These are phyloP conservation scores for Sequoiadendron giganteum DNA, from an alignment of 75 land plant species.

Conservation along the genomic window DNA sequence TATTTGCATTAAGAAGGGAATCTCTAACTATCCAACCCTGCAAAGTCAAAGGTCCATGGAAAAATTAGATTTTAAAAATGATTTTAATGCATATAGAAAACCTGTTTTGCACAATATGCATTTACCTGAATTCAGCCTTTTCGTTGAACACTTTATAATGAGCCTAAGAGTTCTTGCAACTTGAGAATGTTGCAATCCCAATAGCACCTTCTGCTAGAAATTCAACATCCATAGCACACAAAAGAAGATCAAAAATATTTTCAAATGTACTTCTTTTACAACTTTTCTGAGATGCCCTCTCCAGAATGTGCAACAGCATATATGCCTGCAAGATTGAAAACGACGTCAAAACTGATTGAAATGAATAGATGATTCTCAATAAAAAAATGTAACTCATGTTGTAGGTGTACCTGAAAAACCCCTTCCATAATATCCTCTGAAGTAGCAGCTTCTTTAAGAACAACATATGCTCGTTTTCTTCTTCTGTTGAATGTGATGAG, in stretches of 20 bases:
- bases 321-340: slow-evolving; percentile 20
- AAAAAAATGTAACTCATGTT: not conserved
- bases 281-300: slow-evolving; percentile 1
- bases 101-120: not conserved
- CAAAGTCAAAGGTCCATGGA: not conserved
- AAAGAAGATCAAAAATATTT: not conserved
- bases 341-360: not conserved
- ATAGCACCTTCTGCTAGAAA: not conserved
- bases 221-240: not conserved
- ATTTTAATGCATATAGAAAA: not conserved
- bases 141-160: slow-evolving; percentile 29
- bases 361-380: not conserved
- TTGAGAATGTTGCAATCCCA: slow-evolving; percentile 19
- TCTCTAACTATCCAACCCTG: slow-evolving; percentile 51
- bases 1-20: slow-evolving; percentile 17
- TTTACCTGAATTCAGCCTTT: slow-evolving; percentile 26
- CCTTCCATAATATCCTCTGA: slow-evolving; percentile 43
- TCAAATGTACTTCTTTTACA: not conserved
- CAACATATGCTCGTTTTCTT: slow-evolving; percentile 35
- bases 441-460: slow-evolving; percentile 37
- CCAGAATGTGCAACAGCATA: slow-evolving; percentile 25
- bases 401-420: slow-evolving; percentile 29
- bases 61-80: not conserved
- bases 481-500: slow-evolving; percentile 32
- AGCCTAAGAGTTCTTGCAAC: slow-evolving; percentile 22